Evolutionary conservation across 2,329 filamentous ascomycete species (phyloP).

Genomic region (Didymella exigua): DNA sequence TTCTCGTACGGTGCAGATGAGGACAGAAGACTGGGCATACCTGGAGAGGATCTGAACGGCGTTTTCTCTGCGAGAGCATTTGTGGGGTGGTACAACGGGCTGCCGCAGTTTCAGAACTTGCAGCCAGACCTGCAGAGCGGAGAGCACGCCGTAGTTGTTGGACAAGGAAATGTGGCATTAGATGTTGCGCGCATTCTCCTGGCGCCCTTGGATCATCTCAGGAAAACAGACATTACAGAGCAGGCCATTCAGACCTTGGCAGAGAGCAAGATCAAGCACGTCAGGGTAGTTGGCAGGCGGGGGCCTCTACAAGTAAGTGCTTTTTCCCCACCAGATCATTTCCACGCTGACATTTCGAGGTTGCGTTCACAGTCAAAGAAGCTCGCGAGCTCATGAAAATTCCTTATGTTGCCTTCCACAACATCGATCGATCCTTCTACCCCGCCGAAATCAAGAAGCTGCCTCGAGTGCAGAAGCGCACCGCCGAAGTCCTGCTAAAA

Average conservation of each 20-base stretch:
- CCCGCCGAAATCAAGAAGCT: conserved; percentile 71
- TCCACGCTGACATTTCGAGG: conserved; percentile 59
- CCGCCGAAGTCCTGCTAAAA: conserved; percentile 81
- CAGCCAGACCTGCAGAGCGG: conserved; percentile 74
- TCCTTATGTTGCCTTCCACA: conserved; percentile 71
- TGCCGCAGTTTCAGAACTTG: conserved; percentile 78
- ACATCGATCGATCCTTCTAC: conserved; percentile 69
- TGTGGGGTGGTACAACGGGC: conserved; percentile 97
- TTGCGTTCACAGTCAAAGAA: conserved; percentile 95
- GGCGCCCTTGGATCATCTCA: conserved; percentile 72
- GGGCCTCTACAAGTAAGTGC: conserved; percentile 78
- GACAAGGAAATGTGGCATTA: conserved; percentile 94
- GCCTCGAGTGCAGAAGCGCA: conserved; percentile 74
- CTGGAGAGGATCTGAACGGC: conserved; percentile 77
- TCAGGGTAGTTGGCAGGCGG: conserved; percentile 86
- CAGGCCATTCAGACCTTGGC: conserved; percentile 76
- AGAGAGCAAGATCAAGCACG: conserved; percentile 74
- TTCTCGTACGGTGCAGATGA: conserved; percentile 91
- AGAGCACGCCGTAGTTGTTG: conserved; percentile 85
- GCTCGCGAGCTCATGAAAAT: conserved; percentile 85
- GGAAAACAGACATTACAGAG: conserved; percentile 86
- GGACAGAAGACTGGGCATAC: conserved; percentile 78
- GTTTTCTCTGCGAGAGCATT: conserved; percentile 90
- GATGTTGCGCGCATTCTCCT: conserved; percentile 91
- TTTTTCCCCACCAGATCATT: too few species aligned